These are phyloP conservation scores for Salix arbutifolia DNA, from an alignment of 345 rosid genomes.

Conservation along the genomic window DNA sequence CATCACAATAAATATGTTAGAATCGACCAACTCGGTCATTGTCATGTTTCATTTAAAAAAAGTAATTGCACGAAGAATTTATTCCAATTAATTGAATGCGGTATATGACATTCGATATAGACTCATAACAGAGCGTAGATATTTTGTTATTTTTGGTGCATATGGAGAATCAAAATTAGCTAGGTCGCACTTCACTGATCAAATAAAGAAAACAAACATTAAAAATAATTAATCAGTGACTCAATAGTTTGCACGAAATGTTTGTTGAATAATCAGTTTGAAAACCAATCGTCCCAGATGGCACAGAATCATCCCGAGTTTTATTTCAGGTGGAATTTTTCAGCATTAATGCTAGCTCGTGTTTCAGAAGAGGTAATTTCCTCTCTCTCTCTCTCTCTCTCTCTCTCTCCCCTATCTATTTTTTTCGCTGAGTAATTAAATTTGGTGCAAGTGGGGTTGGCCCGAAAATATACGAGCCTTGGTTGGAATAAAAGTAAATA, in stretches of 20 bases:
- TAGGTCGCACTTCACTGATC: neutral
- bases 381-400: too few relatives aligned
- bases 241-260: neutral
- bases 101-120: neutral
- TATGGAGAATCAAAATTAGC: too few relatives aligned
- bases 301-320: neutral
- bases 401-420: neutral
- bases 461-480: conserved; percentile 6
- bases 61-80: neutral
- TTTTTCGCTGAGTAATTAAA: conserved; percentile 1
- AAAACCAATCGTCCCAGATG: neutral
- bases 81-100: too few relatives aligned
- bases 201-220: too few relatives aligned
- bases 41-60: neutral
- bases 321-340: conserved; percentile 1
- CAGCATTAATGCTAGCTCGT: neutral
- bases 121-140: too few relatives aligned
- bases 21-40: neutral
- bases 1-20: too few relatives aligned
- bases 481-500: conserved; percentile 22
- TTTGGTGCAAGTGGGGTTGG: conserved; percentile 20
- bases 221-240: neutral
- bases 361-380: conserved; percentile 2
- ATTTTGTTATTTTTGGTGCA: neutral
- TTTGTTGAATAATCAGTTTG: neutral